Base-by-base conservation (phyloP, 257 asterid species). In the Solanum acaule region DNA sequence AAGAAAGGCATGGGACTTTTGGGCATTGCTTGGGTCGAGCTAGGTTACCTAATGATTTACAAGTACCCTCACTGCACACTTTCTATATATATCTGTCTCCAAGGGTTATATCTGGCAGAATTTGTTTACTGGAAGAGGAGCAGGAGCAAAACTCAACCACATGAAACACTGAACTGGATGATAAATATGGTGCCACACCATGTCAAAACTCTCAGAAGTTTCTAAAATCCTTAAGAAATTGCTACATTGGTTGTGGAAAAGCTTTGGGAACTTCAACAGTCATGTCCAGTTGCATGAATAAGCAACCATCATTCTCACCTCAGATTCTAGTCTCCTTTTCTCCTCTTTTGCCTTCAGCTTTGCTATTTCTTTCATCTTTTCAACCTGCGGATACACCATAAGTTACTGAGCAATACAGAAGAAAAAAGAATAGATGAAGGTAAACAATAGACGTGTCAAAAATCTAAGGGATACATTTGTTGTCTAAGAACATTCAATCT, bases 341-440 rank as follows among this genome's bases (percentile, higher is more conserved):
- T 94, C 99, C 89, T 96, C 98, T 92, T 92, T 96, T 49, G 92
- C 98, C 92, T 96, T 96, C 25, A 90, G 89, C 94, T 93, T 95
- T 90, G 99, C 99, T 88, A 96, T 94, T 89, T 93, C 95, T 90
- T 96, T 96, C 98, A 96, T 93, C 92, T 95, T 94, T 77, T 94
- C 98, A 49, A 97, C 98, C 99, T 94, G 93, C 91, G 89, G 82
- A 88, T 86, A 68, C 78, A 87, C 42, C 70, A 37, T 22, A 86
- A 35, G 85, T 85, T 31, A 82, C 85, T 88, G 87, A 86, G 87
- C 81, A 88, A 11, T 81, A 63, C 70, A 23, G 70, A 23, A 72
- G 42, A 3, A 72, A 72, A 72, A 9, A 72, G 25, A 72, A 72
- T 9, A 18, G 27, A 72, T 18, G 81, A 72, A 35, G 8, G 81